Evolutionary conservation across 2,329 filamentous ascomycete genomes (phyloP).

Genomic region (Rhynchosporium agropyri): DNA sequence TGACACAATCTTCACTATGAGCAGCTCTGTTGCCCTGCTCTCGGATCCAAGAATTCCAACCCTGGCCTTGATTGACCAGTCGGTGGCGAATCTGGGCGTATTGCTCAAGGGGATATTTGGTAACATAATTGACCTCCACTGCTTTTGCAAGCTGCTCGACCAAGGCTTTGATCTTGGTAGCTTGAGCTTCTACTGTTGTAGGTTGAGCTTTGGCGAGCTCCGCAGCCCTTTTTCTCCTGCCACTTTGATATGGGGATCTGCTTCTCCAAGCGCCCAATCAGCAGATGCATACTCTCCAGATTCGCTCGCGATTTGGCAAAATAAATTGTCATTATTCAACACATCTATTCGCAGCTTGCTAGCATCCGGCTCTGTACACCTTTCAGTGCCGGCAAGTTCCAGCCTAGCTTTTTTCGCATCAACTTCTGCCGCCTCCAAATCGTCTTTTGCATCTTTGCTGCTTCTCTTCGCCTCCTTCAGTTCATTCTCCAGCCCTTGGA

Average conservation of each 20-base stretch:
- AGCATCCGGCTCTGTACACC: neutral
- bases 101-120: neutral
- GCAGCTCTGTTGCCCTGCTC: neutral
- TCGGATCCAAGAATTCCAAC: neutral
- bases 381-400: neutral
- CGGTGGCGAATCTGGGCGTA: neutral
- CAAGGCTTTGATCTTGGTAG: neutral
- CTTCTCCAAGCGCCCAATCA: neutral
- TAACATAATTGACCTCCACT: no score
- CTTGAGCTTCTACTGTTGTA: neutral
- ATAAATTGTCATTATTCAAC: neutral
- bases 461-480: neutral
- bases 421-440: no score
- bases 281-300: neutral
- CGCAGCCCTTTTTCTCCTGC: neutral
- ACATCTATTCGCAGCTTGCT: neutral
- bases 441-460: no score
- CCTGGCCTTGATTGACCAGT: neutral
- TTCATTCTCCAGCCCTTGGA: neutral
- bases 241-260: neutral
- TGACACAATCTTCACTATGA: neutral
- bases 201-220: neutral
- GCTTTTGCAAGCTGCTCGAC: no score
- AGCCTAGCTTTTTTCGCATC: no score
- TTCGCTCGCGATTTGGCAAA: neutral